Conservation (phyloP, 805 yeast genomes). For the Ogataea henricii region DNA sequence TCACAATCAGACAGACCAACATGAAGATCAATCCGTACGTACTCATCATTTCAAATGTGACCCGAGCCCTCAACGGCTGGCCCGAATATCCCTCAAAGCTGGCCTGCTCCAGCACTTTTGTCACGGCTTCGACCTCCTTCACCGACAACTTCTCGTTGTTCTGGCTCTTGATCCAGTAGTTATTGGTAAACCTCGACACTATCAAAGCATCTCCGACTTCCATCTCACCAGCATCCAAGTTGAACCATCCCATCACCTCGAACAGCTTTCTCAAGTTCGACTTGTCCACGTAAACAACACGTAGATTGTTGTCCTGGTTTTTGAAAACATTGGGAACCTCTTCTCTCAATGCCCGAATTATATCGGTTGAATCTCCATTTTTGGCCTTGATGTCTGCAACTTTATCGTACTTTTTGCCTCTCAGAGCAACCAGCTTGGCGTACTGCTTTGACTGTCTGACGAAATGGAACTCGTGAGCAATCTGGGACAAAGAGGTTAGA, state of each 20-base stretch:
- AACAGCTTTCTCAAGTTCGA: conserved; percentile 27
- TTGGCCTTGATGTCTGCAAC: conserved; percentile 47
- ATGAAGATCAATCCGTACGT: conserved; percentile 12
- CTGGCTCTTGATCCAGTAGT: conserved; percentile 25
- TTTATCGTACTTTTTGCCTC: conserved; percentile 42
- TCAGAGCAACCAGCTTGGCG: conserved; percentile 32
- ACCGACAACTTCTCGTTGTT: conserved; percentile 15
- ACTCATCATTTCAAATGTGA: conserved; percentile 9
- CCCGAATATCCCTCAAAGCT: conserved; percentile 12
- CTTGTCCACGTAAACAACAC: conserved; percentile 52
- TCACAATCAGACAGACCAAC: conserved; percentile 8
- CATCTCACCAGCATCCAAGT: conserved; percentile 35
- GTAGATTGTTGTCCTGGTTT: conserved; percentile 38
- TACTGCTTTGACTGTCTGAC: conserved; percentile 41
- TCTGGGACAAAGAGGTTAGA: conserved; percentile 38
- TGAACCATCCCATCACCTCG: conserved; percentile 39
- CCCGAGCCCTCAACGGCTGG: conserved; percentile 10
- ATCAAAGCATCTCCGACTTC: conserved; percentile 59
- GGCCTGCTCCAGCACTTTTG: conserved; percentile 15
- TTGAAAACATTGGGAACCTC: conserved; percentile 45
- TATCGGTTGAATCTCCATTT: conserved; percentile 43
- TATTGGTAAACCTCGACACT: conserved; percentile 40
- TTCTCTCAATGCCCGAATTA: conserved; percentile 52
- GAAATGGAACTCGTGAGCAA: conserved; percentile 48
- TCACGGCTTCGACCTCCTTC: conserved; percentile 9